Evolutionary conservation across 2,329 filamentous ascomycete genomes (phyloP).

Genomic region (Penicillium sp.): DNA sequence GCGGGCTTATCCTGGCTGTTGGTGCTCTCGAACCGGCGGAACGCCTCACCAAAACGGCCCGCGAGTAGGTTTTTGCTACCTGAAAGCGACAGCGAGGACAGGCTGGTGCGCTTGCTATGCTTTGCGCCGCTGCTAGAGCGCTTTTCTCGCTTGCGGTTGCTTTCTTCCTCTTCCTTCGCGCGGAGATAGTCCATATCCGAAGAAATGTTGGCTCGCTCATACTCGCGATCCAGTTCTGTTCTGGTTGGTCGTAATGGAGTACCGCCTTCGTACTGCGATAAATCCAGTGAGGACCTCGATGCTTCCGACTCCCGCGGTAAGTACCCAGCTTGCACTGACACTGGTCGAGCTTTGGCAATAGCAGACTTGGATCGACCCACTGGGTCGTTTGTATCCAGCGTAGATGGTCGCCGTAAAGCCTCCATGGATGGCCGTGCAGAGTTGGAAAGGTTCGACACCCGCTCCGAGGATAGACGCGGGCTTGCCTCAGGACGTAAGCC

Average conservation of each 20-base stretch:
- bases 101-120: conserved; percentile 72
- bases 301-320: conserved; percentile 78
- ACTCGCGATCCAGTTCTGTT: conserved; percentile 39
- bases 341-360: conserved; percentile 71
- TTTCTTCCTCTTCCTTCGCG: conserved; percentile 69
- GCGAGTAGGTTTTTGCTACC: conserved; percentile 82
- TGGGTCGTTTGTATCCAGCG: conserved; percentile 63
- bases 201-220: conserved; percentile 62
- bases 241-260: conserved; percentile 38
- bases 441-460: conserved; percentile 58
- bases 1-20: conserved; percentile 41
- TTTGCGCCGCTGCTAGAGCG: conserved; percentile 62
- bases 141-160: conserved; percentile 60
- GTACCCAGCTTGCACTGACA: conserved; percentile 83
- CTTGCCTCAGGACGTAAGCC: conserved; percentile 50
- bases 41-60: conserved; percentile 89
- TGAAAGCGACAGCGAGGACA: conserved; percentile 69
- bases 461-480: conserved; percentile 55
- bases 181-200: conserved; percentile 85
- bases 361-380: conserved; percentile 65
- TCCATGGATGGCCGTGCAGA: conserved; percentile 73
- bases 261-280: conserved; percentile 42
- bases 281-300: conserved; percentile 47
- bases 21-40: conserved; percentile 81
- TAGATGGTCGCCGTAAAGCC: conserved; percentile 63